Conservation (phyloP, 1,139 yeast genomes). For the Yamadazyma friedrichii region DNA sequence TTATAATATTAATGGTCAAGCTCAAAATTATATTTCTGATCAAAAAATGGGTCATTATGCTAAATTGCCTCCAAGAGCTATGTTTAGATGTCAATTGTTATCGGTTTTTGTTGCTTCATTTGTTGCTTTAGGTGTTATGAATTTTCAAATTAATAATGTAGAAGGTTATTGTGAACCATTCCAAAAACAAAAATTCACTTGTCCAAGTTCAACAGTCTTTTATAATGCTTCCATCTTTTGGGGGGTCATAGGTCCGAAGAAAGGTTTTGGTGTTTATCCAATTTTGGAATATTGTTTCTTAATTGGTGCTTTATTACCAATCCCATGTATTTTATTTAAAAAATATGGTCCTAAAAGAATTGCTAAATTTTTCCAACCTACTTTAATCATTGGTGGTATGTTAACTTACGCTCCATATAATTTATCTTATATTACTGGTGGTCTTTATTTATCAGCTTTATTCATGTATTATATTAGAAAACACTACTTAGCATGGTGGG, state of each 20-base stretch:
- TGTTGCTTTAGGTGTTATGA: constrained; percentile 49
- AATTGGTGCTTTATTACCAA: constrained; percentile 50
- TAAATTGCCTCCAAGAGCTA: constrained; percentile 57
- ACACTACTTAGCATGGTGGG: constrained; percentile 57
- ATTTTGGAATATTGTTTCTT: constrained; percentile 50
- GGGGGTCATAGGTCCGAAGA: constrained; percentile 64
- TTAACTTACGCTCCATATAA: constrained; percentile 54
- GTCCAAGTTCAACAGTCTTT: constrained; percentile 47
- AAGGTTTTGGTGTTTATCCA: constrained; percentile 51
- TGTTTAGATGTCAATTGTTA: constrained; percentile 57
- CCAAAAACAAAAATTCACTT: constrained; percentile 38
- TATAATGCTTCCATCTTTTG: constrained; percentile 57
- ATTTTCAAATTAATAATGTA: constrained; percentile 42
- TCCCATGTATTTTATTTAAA: constrained; percentile 41
- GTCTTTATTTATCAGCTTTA: constrained; percentile 42
- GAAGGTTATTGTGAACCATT: constrained; percentile 40
- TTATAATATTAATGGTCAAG: constrained; percentile 58
- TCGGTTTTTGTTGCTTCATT: constrained; percentile 43
- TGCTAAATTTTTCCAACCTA: constrained; percentile 42
- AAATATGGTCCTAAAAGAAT: constrained; percentile 28
- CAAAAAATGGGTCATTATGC: constrained; percentile 62
- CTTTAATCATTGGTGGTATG: constrained; percentile 43
- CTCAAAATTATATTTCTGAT: constrained; percentile 52
- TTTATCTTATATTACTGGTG: constrained; percentile 51
- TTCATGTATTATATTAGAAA: constrained; percentile 54